A percentile compares a stretch with the other conserved stretches of the same genome.
Conservation (phyloP, 148 eudicot species). For the Heliamphora exappendiculata region DNA sequence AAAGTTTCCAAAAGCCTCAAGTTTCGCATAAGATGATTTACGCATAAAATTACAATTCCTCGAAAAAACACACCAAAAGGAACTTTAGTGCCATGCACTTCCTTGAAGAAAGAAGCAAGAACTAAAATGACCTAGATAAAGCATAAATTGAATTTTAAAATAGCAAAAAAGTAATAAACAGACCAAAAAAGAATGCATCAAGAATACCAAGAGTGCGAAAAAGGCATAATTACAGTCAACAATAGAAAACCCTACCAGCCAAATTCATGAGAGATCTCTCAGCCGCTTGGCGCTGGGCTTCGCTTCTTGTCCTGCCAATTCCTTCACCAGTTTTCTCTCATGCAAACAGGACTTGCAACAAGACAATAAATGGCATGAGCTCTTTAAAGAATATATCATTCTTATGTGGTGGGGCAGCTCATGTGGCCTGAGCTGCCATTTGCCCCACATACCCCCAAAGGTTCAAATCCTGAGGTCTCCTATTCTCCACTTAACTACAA, state of each 20-base stretch:
- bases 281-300: conserved; percentile 51
- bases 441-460: no score
- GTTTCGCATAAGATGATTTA: no score
- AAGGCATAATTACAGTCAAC: background rate
- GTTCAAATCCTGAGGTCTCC: no score
- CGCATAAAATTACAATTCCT: no score
- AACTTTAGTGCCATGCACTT: background rate
- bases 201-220: no score
- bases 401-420: background rate
- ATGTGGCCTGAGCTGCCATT: no score
- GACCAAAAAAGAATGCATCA: background rate
- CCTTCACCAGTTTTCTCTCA: conserved; percentile 60
- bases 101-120: background rate
- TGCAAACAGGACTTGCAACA: conserved; percentile 54
- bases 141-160: background rate
- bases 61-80: background rate
- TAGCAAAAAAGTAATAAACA: background rate
- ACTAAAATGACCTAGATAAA: background rate
- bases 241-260: conserved; percentile 24
- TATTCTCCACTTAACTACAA: no score
- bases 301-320: conserved; percentile 53
- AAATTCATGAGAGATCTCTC: conserved; percentile 62
- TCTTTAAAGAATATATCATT: background rate
- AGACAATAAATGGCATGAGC: conserved; percentile 4
- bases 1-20: no score